Base-by-base conservation (phyloP, 2,329 filamentous ascomycete species). In the Venturia pyrina region DNA sequence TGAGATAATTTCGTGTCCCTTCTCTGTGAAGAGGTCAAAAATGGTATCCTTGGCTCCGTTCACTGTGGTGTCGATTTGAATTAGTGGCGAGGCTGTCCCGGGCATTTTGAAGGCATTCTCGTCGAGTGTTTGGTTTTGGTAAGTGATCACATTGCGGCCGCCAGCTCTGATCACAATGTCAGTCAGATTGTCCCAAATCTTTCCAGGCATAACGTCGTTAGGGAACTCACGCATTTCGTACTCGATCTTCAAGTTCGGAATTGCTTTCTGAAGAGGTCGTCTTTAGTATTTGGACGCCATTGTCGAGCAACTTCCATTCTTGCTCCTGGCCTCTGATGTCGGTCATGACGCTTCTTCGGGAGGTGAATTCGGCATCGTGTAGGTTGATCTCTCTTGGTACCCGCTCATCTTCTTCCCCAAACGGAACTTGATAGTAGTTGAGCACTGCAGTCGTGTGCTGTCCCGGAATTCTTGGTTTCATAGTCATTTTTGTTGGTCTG, bases 261-360 rank as follows among this genome's bases (percentile, higher is more conserved):
- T 5, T 5, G 17, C 24, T 34, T 34, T 24, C 11, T 21, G 53
- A 37, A 34, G 53, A n/a, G 28, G 17, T 37, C 32, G 53, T 59
- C 53, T 59, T 59, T 6, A 59, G 13, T 37, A 59, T 59, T 37
- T 59, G 53, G 15, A 59, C 53, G 32, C 53, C 53, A 59, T 59
- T 59, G 53, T 59, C 53, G 32, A 59, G 53, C 32, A 59, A 37
- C 32, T 37, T 59, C 53, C 53, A 59, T 37, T 59, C 53, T n/a
- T 59, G 21, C 19, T 59, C 53, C 15, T 37, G 53, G 5, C 53
- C 53, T 28, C 53, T 59, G 53, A 59, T 59, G 15, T 59, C 53
- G 53, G 53, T 59, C 32, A 59, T 59, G 32, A 59, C 53, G 21
- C 53, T 19, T n/a, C 53, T 32, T 40, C 53, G 53, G 24, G 15